These are phyloP conservation scores for Fusarium oligoseptatum DNA, from an alignment of 2,329 filamentous ascomycete genomes.

Conservation along the genomic window DNA sequence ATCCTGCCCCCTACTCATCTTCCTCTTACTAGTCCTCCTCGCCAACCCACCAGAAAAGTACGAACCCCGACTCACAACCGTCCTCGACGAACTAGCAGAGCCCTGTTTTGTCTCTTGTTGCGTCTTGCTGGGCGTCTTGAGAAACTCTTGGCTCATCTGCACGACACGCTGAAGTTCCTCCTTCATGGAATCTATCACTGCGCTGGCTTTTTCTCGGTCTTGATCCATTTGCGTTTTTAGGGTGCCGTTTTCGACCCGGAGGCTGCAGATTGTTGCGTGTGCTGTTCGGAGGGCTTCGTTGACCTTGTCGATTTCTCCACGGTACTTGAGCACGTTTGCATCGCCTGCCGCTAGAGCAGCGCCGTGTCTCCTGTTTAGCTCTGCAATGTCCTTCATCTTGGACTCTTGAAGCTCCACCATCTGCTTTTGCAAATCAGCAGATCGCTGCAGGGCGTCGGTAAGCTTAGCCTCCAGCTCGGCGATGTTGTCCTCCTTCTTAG, in stretches of 20 bases:
- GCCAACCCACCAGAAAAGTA: conserved; percentile 47
- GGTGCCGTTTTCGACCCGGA: conserved; percentile 62
- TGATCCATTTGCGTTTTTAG: conserved; percentile 53
- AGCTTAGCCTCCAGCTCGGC: conserved; percentile 61
- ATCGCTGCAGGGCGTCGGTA: conserved; percentile 54
- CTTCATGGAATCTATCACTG: conserved; percentile 64
- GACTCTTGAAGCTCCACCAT: conserved; percentile 54
- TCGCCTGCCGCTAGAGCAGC: conserved; percentile 65
- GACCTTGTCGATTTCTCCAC: conserved; percentile 62
- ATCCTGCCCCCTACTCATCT: conserved; percentile 62
- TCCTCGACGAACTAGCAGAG: conserved; percentile 15
- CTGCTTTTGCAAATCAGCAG: conserved; percentile 55
- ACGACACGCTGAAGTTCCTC: conserved; percentile 64
- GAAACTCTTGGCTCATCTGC: conserved; percentile 60
- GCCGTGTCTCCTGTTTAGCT: conserved; percentile 59
- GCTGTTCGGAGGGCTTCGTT: conserved; percentile 61
- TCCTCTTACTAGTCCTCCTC: conserved; percentile 51
- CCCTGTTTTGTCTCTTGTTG: background rate
- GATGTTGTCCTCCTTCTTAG: conserved; percentile 54
- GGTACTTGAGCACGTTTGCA: conserved; percentile 62
- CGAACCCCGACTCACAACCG: conserved; percentile 30
- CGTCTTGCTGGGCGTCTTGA: conserved; percentile 50
- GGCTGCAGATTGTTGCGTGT: conserved; percentile 58
- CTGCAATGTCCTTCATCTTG: conserved; percentile 49
- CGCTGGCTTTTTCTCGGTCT: conserved; percentile 57